Evolutionary conservation across 768 basidiomycete species (phyloP), one percentile per base, ranked within the genome.

Genomic region (Hygrophoropsis aurantiaca): DNA sequence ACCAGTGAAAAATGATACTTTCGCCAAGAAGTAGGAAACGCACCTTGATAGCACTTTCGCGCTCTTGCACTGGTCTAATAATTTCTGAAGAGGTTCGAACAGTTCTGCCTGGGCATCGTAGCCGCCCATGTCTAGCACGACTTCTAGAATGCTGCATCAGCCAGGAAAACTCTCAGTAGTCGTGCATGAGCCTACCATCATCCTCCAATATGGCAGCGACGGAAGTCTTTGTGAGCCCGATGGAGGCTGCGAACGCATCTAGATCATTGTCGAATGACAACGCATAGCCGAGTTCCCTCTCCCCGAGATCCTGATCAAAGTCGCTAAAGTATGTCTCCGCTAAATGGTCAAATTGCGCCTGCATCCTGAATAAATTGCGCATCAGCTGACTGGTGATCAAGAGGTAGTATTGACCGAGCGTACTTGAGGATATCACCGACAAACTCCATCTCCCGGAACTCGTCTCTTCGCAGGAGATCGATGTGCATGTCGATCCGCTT

Each of bases 391-490:
- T 20, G 42, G 21, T 13, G 38, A 23, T 47, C 1, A 19, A 40
- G 13, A 20, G 11, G 6, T 32, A 15, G 5, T 11, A 39, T 13
- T 6, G n/a, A 25, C 4, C 8, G 21, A 24, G 71, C 86, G 47
- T 58, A 94, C 94, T 88, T 94, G 54, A 79, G 74, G 35, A 98
- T 74, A 60, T 98, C 97, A 56, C 78, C 85, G 16, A 90, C 91
- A 65, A 94, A 97, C 59, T 98, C 95, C 71, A 87, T 80, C 66
- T 94, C 94, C 19, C 86, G 79, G 72, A 99, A 94, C 64, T 94
- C 94, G 56, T 97, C 92, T 38, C 84, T 77, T 35, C 87, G 77
- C 3, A 97, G 71, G 20, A 88, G 74, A 39, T 90, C 88, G 52
- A 97, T 81, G 60, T 97, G 94, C 71, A 88, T 87, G 57, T 99